These are phyloP conservation scores for Colletotrichum sansevieriae DNA, from an alignment of 2,329 filamentous ascomycete genomes.

Conservation along the genomic window DNA sequence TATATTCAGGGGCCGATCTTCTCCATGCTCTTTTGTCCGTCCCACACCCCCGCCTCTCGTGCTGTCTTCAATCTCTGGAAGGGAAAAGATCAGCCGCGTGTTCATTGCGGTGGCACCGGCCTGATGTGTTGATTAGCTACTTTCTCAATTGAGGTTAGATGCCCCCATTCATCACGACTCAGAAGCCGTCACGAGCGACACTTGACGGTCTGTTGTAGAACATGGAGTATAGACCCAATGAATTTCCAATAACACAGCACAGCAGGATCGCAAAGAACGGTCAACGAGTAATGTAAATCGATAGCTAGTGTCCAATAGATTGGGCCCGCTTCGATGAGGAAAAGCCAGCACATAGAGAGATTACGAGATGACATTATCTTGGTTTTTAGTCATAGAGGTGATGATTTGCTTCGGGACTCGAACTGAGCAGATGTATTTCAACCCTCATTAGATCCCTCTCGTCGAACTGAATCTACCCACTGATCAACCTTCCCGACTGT, in stretches of 20 bases:
- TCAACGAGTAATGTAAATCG: constrained; percentile 8
- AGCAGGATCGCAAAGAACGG: background rate
- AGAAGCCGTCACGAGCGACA: constrained; percentile 14
- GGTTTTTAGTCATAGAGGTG: background rate
- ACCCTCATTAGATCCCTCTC: background rate
- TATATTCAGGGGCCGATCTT: constrained; percentile 14
- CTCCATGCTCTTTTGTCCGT: background rate
- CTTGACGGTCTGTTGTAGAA: background rate
- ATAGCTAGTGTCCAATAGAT: constrained; percentile 25
- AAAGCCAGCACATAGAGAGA: background rate
- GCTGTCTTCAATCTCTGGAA: background rate
- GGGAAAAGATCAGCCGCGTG: constrained; percentile 10
- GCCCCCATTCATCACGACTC: constrained; percentile 16
- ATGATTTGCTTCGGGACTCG: background rate
- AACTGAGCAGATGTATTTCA: constrained; percentile 5
- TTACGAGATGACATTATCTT: constrained; percentile 4
- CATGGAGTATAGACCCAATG: background rate
- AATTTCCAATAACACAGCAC: background rate
- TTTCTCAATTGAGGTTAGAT: constrained; percentile 19
- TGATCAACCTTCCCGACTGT: constrained; percentile 4
- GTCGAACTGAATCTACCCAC: background rate
- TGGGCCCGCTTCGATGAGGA: constrained; percentile 18
- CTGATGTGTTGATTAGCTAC: background rate
- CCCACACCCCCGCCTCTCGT: background rate
- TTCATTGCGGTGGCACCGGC: background rate